Conservation (phyloP, 257 asterid genomes). For the Ophiorrhiza pumila region DNA sequence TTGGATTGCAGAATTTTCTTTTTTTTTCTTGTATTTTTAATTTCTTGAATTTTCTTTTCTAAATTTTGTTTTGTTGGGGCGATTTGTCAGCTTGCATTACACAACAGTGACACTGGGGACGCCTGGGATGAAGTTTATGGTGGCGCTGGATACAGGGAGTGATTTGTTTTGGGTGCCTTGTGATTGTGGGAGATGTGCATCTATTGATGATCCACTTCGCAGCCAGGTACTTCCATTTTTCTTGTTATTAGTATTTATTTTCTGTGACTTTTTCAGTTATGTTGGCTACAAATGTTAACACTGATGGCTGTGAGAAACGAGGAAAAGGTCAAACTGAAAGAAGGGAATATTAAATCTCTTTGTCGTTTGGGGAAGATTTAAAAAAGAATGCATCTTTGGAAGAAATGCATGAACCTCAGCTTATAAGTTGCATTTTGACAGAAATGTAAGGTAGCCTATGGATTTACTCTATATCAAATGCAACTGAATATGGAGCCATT, state of each 20-base stretch:
- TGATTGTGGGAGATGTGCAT: slow-evolving; percentile 54
- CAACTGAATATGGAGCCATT: neutral
- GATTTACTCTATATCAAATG: neutral
- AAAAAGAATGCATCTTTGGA: no score
- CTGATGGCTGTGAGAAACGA: neutral
- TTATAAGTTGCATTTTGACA: neutral
- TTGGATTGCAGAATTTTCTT: neutral
- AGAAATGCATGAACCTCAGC: neutral
- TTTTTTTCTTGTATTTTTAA: neutral
- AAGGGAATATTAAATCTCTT: neutral
- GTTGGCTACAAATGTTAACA: neutral
- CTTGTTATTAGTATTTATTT: neutral
- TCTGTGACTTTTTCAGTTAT: neutral
- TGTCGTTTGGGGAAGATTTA: neutral
- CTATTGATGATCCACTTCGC: slow-evolving; percentile 48
- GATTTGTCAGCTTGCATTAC: slow-evolving; percentile 64
- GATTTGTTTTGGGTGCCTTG: slow-evolving; percentile 91
- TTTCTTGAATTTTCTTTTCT: slow-evolving; percentile 13
- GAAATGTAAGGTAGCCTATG: neutral
- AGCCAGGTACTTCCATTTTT: slow-evolving; percentile 34
- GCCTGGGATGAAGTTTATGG: slow-evolving; percentile 76
- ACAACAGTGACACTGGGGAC: slow-evolving; percentile 72
- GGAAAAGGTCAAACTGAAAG: neutral
- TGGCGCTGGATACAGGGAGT: slow-evolving; percentile 94
- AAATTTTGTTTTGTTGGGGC: slow-evolving; percentile 13